Evolutionary conservation across 1,284 basidiomycete species (phyloP), one percentile per base, ranked within the genome.

Genomic region (Leccinum pachyderme): DNA sequence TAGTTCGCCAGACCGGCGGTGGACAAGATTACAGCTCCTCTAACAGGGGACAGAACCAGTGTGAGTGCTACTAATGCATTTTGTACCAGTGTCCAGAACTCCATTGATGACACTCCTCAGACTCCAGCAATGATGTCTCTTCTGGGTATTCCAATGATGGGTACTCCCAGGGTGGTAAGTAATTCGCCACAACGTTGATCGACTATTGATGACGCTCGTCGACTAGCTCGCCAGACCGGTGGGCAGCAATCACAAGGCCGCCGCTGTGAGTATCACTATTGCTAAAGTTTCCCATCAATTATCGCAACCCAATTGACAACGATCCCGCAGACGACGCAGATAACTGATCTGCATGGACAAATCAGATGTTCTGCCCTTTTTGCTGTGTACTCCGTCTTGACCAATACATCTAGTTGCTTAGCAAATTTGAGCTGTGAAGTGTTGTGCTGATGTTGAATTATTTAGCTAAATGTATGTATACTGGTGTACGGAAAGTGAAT

Each of bases 241-340:
- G 32, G 13, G 13, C 32, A 33, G 32, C 13, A 3, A 7, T 33
- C 13, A 0, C 67, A 56, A 31, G 70, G 73, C 7, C 56, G 72
- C n/a, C 32, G 15, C 2, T 66, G 33, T 35, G 33, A 35, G 33
- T 35, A 61, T 73, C 73, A 33, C 6, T 41, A 4, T 0, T 15
- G 2, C 11, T 15, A 13, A 12, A 4, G 5, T 31, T 41, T 37
- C n/a, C 12, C 24, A 1, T 49, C 13, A 31, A 44, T 18, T 35
- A 35, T 33, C 48, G 7, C 22, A 37, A 9, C 22, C n/a, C 28
- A 15, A 15, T 24, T 41, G 18, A 52, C 37, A 43, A 54, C 33
- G 37, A 53, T 54, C n/a, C n/a, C 32, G 12, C 55, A 91, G 88
- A 84, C 64, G 67, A 89, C 65, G 70, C 83, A 18, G 75, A 85